Evolutionary conservation across 805 yeast species (phyloP).

Genomic region (Scheffersomyces coipomensis): DNA sequence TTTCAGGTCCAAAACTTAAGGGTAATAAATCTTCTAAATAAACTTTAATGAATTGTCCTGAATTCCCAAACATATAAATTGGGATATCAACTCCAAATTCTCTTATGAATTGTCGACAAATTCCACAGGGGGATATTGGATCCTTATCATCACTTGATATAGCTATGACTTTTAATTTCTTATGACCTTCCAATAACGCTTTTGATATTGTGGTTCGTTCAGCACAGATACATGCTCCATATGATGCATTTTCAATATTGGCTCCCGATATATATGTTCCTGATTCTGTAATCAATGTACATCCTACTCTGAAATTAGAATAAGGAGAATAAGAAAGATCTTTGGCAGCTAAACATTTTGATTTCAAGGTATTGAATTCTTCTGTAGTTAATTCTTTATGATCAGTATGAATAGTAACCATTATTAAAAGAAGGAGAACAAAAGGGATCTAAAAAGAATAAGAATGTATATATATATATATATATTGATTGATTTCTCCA

Average conservation of each 20-base stretch:
- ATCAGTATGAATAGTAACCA: conserved; percentile 1
- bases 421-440: not conserved
- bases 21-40: conserved; percentile 71
- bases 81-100: conserved; percentile 69
- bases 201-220: conserved; percentile 37
- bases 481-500: too few species aligned
- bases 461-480: too few species aligned
- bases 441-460: not conserved
- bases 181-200: conserved; percentile 39
- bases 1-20: conserved; percentile 81
- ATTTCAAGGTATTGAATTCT: conserved; percentile 16
- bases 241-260: conserved; percentile 91
- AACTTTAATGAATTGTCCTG: conserved; percentile 46
- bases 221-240: conserved; percentile 54
- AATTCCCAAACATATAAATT: conserved; percentile 64
- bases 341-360: conserved; percentile 33
- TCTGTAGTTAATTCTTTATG: conserved; percentile 16
- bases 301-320: conserved; percentile 83
- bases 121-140: conserved; percentile 86
- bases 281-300: conserved; percentile 55
- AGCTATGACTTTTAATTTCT: conserved; percentile 57
- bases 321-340: conserved; percentile 65
- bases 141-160: conserved; percentile 58
- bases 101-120: conserved; percentile 85
- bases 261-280: conserved; percentile 67